Evolutionary conservation across 192 early-diverging fungal species (phyloP), one percentile per base, ranked within the genome.

Genomic region (Thoreauomyces humboldtii): DNA sequence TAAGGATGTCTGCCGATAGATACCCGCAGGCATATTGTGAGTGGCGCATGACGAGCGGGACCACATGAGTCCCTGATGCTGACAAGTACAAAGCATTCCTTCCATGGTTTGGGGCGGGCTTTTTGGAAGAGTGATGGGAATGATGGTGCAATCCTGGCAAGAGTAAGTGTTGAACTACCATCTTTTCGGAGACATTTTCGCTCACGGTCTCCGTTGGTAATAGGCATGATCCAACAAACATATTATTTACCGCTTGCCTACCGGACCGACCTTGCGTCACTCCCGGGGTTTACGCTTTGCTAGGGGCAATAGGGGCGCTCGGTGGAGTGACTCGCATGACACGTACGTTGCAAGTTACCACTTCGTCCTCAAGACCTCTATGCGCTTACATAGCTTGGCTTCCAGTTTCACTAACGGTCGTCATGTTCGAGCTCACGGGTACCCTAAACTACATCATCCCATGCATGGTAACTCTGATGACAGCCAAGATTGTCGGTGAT

Each of bases 351-450:
- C n/a, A n/a, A n/a, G n/a, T n/a, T n/a, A n/a, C n/a, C n/a, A n/a
- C n/a, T n/a, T n/a, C n/a, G n/a, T n/a, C n/a, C n/a, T n/a, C n/a
- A n/a, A n/a, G n/a, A n/a, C n/a, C n/a, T n/a, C n/a, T n/a, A n/a
- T n/a, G n/a, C n/a, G n/a, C n/a, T n/a, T n/a, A n/a, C n/a, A n/a
- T n/a, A n/a, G n/a, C n/a, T 42, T 42, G 41, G 41, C n/a, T 12
- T 42, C 55, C 69, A 35, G 61, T 77, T 36, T 67, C 72, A 1
- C 57, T 81, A 4, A 79, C 96, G 3, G 95, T 99, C n/a, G 91
- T 99, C 33, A 96, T 99, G 95, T 99, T 99, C 76, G 97, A 99
- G 73, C 80, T 99, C 42, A 99, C 95, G 15, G 97, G 95, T 2
- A 91, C 93, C 2, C 78, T 99, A 38, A 93, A 91, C 44, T 98